Evolutionary conservation across 129 eudicot species (phyloP).

Genomic region (Pseudognaphalium luteoalbum): DNA sequence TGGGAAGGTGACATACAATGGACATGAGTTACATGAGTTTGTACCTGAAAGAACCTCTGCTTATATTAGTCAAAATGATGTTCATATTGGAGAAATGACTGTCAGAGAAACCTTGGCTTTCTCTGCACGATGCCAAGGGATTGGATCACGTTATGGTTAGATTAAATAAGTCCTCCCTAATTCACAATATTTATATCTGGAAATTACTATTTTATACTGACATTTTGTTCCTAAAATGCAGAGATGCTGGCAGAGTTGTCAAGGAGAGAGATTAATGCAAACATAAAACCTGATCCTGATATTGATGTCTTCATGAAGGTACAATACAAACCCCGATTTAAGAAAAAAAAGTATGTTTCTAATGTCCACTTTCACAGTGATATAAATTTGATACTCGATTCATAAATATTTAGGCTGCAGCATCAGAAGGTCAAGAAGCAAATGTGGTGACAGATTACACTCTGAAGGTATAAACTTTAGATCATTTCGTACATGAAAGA

Average conservation of each 20-base stretch:
- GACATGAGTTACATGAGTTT: constrained; percentile 68
- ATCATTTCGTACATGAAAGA: not conserved
- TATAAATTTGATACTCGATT: not conserved
- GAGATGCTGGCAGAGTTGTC: constrained; percentile 85
- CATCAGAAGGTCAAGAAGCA: constrained; percentile 67
- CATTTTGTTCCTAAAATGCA: constrained; percentile 31
- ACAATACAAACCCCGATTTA: not conserved
- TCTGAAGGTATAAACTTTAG: constrained; percentile 50
- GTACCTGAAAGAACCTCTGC: constrained; percentile 91
- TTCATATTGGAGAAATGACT: constrained; percentile 91
- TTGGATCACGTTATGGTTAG: constrained; percentile 83
- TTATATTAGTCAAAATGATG: constrained; percentile 82
- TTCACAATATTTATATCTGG: not conserved
- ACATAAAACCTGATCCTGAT: constrained; percentile 88
- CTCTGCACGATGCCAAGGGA: constrained; percentile 87
- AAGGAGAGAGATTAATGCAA: constrained; percentile 77
- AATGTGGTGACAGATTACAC: constrained; percentile 75
- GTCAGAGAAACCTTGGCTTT: constrained; percentile 89
- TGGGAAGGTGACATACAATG: constrained; percentile 80
- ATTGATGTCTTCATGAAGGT: constrained; percentile 89
- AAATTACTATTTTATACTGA: not conserved
- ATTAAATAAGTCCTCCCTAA: not conserved
- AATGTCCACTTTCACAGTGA: not conserved
- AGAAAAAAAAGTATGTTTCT: not conserved
- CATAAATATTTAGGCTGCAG: constrained; percentile 53